Evolutionary conservation across 139 green algal genomes (phyloP), one percentile per base, ranked within the genome.

Genomic region (Limnomonas spitsbergensis): DNA sequence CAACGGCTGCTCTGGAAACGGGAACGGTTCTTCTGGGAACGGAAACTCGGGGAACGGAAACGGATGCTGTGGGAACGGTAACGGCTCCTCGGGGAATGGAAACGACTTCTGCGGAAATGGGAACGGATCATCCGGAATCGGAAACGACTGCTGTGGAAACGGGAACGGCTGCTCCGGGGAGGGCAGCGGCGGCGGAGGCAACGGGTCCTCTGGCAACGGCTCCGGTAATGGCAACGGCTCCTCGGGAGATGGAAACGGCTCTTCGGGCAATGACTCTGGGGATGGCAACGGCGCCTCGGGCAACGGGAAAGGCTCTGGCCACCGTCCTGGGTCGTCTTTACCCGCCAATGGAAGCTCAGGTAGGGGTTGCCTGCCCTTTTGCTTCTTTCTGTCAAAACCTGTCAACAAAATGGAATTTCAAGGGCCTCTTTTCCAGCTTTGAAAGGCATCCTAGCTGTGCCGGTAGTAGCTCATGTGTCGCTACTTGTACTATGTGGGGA

Each of bases 261-360:
- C 54, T 38, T 69, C 14, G 35, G 20, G 47, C 14, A 61, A 61
- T 61, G 47, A 20, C 20, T 61, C 47, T 61, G 47, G 47, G 14
- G 47, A 61, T 61, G 47, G 47, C 7, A 40, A 76, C 32, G 36
- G 38, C 54, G 20, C 54, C 32, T 69, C 14, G 35, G 54, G 54
- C 4, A 69, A 69, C n/a, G 54, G 7, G 35, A 69, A 38, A 73
- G 67, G 72, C 69, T 31, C 40, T 69, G n/a, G n/a, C n/a, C n/a
- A n/a, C n/a, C n/a, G n/a, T n/a, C n/a, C n/a, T n/a, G n/a, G n/a
- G n/a, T n/a, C n/a, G n/a, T n/a, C n/a, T n/a, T n/a, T n/a, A n/a
- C n/a, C n/a, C n/a, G n/a, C n/a, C n/a, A n/a, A n/a, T n/a, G n/a
- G n/a, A n/a, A n/a, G n/a, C n/a, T n/a, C n/a, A n/a, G n/a, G n/a